Evolutionary conservation across 306 rosid genomes (phyloP).

Genomic region (barrel medic (Medicago truncatula)): MtrunA17r5.0-ANR NC_053044.1:27315001-27315500

Average conservation of each 20-base stretch:
- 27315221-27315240: constrained; percentile 1
- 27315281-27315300: constrained; percentile 88
- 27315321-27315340: constrained; percentile 91
- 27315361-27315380: constrained; percentile 32
- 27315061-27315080: neutral
- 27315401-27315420: constrained; percentile 31
- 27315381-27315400: constrained; percentile 9
- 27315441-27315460: neutral
- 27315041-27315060: constrained; percentile 22
- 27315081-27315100: constrained; percentile 18
- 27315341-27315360: constrained; percentile 99
- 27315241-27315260: neutral
- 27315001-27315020: constrained; percentile 86
- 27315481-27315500: neutral
- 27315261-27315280: constrained; percentile 91
- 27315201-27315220: constrained; percentile 44
- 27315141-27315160: constrained; percentile 98
- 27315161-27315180: constrained; percentile 81
- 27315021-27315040: constrained; percentile 70
- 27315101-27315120: constrained; percentile 76
- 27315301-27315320: constrained; percentile 75
- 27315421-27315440: neutral
- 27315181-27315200: constrained; percentile 72
- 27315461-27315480: neutral
- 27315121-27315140: constrained; percentile 94